Evolutionary conservation across 2,329 filamentous ascomycete genomes (phyloP), one percentile per base, ranked within the genome.

Genomic region (Penicillium griseofulvum): DNA sequence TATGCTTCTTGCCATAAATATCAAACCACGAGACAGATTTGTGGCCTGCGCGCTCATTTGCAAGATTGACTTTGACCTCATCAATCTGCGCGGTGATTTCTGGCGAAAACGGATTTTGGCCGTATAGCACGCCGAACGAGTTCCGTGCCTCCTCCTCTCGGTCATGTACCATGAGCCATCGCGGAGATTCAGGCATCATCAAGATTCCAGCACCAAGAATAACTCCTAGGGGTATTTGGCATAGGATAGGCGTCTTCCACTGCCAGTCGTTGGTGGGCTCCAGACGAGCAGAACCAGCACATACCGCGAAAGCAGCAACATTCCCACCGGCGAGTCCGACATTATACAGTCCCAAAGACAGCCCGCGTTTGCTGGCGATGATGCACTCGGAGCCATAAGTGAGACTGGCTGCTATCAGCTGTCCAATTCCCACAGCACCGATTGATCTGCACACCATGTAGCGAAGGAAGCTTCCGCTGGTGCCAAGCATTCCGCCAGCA

Each of bases 211-310:
- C 60, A 16, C 62, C 62, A 1, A 70, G 58, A 28, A 68, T 52
- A 12, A 68, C 39, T 0, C 63, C 66, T 4, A 69, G 11, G 0
- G 68, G 68, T 28, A 70, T 68, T 47, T 70, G 68, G 14, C 65
- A 67, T 9, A 69, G 45, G 17, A 70, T 70, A 0, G 67, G 67
- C 5, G 63, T 68, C 46, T 68, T 66, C 68, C 68, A 70, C 9
- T 67, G 60, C 65, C 65, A 67, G 19, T 70, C 59, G 39, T 62
- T 70, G 0, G 28, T 48, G 1, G 62, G 47, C 26, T 65, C 59
- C 5, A 68, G 54, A 33, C 54, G 57, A 0, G 65, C 61, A 24
- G 67, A 67, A 4, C 61, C 67, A 4, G 63, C 60, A 49, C 67
- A 69, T 3, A 70, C 66, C 1, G 66, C 68, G 2, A 60, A 58